These are phyloP conservation scores for Volvox africanus DNA, from an alignment of 139 green algal genomes.

Conservation along the genomic window DNA sequence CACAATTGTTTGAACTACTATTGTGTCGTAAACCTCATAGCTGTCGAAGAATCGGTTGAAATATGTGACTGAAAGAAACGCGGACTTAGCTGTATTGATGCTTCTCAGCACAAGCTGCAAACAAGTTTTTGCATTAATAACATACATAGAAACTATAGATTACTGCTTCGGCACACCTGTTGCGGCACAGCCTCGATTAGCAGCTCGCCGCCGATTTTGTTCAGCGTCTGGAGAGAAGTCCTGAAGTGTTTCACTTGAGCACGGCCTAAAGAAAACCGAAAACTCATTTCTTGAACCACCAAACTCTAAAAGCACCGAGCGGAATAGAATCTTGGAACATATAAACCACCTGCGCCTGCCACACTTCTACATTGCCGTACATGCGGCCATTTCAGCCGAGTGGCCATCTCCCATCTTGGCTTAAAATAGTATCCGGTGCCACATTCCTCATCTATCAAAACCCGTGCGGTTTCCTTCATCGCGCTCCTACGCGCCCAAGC, in stretches of 20 bases:
- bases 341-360: not conserved
- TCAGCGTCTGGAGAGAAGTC: conserved; percentile 54
- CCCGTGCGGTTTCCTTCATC: too few relatives aligned
- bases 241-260: conserved; percentile 67
- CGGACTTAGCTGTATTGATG: conserved; percentile 80
- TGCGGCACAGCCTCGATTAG: conserved; percentile 73
- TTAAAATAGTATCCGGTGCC: too few relatives aligned
- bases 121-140: not conserved
- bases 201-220: conserved; percentile 72
- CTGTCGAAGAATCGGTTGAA: conserved; percentile 72
- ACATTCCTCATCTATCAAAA: too few relatives aligned
- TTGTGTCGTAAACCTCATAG: conserved; percentile 71
- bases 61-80: conserved; percentile 76
- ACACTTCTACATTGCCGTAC: not conserved
- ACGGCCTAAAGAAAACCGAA: conserved; percentile 54
- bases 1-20: conserved; percentile 70
- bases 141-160: not conserved
- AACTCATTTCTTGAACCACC: conserved; percentile 43
- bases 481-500: too few relatives aligned
- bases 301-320: not conserved
- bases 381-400: not conserved
- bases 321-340: too few relatives aligned
- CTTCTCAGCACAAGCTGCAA: conserved; percentile 73
- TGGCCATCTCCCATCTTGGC: too few relatives aligned
- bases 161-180: conserved; percentile 32